Conservation (phyloP, 164 flowering plant genomes). For the Platanus orientalis region DNA sequence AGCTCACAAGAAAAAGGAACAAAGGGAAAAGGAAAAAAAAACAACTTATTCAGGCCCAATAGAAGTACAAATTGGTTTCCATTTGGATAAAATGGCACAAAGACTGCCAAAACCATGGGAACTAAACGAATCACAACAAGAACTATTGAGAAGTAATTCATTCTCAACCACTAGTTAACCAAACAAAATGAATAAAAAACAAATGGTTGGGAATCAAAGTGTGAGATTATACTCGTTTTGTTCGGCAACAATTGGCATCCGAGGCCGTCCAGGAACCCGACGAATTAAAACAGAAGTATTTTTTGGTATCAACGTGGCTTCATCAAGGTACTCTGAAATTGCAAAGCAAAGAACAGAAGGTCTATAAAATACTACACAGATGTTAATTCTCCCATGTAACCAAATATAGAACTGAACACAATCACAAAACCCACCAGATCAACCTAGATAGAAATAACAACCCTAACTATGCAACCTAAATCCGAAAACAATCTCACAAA, state of each 20-base stretch:
- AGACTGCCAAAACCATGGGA: too few relatives aligned
- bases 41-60: too few relatives aligned
- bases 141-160: too few relatives aligned
- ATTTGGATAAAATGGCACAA: too few relatives aligned
- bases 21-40: too few relatives aligned
- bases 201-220: conserved; percentile 28
- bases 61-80: too few relatives aligned
- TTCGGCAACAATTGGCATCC: conserved; percentile 78
- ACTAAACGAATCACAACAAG: too few relatives aligned
- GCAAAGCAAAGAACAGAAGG: conserved; percentile 35
- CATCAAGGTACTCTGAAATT: conserved; percentile 96
- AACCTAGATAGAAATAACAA: background rate
- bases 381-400: conserved; percentile 13
- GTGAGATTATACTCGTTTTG: conserved; percentile 65
- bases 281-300: conserved; percentile 89
- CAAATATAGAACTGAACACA: conserved; percentile 5
- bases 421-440: conserved; percentile 1
- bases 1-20: too few relatives aligned
- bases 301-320: conserved; percentile 85
- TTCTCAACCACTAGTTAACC: background rate
- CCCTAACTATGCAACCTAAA: background rate
- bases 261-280: conserved; percentile 95
- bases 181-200: conserved; percentile 5
- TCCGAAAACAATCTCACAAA: conserved; percentile 2
- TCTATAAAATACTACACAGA: conserved; percentile 34